These are phyloP conservation scores for Pyrenophora tritici-repentis DNA, from an alignment of 2,329 filamentous ascomycete genomes.

Conservation along the genomic window DNA sequence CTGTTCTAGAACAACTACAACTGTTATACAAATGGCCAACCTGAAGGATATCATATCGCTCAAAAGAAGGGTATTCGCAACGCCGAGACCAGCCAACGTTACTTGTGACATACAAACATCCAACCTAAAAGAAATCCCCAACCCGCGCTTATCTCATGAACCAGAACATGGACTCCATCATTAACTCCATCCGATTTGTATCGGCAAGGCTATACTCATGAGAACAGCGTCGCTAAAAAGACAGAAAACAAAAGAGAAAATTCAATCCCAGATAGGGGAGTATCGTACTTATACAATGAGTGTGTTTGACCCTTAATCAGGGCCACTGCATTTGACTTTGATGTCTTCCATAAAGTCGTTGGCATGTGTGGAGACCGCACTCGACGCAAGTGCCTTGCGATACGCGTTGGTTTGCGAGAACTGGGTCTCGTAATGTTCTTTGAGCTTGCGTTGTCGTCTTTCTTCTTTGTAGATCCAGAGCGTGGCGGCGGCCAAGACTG, in stretches of 20 bases:
- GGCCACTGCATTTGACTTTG: constrained; percentile 1
- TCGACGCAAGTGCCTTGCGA: constrained; percentile 27
- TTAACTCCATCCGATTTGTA: neutral
- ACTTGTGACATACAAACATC: no score
- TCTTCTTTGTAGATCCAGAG: constrained; percentile 38
- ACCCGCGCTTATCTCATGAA: neutral
- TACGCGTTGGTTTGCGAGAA: constrained; percentile 36
- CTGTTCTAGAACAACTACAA: no score
- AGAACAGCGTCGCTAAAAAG: constrained; percentile 12
- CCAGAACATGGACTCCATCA: neutral
- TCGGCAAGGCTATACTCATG: neutral
- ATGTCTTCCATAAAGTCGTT: constrained; percentile 10
- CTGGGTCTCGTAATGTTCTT: constrained; percentile 43
- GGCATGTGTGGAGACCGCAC: constrained; percentile 10
- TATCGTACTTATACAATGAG: neutral
- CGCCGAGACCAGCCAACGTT: no score
- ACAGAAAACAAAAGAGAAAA: constrained; percentile 2
- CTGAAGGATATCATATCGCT: no score
- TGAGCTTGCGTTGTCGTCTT: constrained; percentile 37
- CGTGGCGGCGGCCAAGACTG: constrained; percentile 20
- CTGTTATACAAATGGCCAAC: no score
- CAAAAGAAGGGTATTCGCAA: no score
- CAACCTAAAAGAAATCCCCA: no score
- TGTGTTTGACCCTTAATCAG: neutral
- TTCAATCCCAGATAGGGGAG: neutral